Evolutionary conservation across 2,329 filamentous ascomycete species (phyloP).

Genomic region (Talaromyces sp.): DNA sequence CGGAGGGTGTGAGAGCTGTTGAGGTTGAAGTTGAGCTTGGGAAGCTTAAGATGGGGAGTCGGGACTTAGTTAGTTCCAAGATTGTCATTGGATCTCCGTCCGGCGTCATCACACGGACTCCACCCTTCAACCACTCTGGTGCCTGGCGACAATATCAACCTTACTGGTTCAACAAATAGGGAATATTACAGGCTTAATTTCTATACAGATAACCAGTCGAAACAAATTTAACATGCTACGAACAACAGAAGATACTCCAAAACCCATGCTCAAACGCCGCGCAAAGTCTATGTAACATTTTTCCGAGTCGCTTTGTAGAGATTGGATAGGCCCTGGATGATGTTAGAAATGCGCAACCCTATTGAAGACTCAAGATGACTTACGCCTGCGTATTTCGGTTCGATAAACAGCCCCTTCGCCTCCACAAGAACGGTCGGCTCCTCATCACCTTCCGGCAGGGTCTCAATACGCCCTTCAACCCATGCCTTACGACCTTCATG

Average conservation of each 20-base stretch:
- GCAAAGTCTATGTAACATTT: not conserved
- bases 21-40: slow-evolving; percentile 14
- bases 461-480: slow-evolving; percentile 84
- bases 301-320: slow-evolving; percentile 23
- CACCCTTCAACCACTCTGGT: not conserved
- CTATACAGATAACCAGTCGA: not conserved
- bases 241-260: not conserved
- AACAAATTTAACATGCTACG: not conserved
- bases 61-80: not conserved
- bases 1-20: slow-evolving; percentile 8
- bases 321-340: slow-evolving; percentile 10
- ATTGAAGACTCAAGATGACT: slow-evolving; percentile 27
- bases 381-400: slow-evolving; percentile 77
- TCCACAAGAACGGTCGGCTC: slow-evolving; percentile 69
- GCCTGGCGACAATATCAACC: not conserved
- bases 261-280: slow-evolving; percentile 8
- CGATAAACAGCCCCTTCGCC: slow-evolving; percentile 81
- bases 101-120: slow-evolving; percentile 9
- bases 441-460: slow-evolving; percentile 62
- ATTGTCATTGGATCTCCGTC: slow-evolving; percentile 6
- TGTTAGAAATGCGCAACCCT: slow-evolving; percentile 2
- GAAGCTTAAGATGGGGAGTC: slow-evolving; percentile 7
- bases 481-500: slow-evolving; percentile 92
- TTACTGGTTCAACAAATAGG: not conserved
- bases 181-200: not conserved